These are phyloP conservation scores for Umbelopsis isabellina DNA, from an alignment of 192 early-diverging fungal species.

Conservation along the genomic window DNA sequence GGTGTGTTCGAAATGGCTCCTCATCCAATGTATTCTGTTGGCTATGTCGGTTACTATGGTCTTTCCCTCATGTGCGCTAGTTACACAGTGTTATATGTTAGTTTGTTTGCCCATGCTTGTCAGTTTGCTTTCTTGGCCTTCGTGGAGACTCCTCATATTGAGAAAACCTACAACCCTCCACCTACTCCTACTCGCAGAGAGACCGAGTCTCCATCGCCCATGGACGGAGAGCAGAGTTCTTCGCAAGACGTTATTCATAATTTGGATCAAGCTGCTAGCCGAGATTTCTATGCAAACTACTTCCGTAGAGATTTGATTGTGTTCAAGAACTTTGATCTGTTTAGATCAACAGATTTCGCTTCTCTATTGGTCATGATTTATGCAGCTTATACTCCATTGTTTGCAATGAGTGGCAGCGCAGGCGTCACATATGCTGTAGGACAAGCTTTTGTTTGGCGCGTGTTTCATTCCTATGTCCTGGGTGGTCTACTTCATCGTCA, in stretches of 20 bases:
- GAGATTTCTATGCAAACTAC: slow-evolving; percentile 69
- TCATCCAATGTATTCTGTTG: slow-evolving; percentile 99
- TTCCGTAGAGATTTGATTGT: slow-evolving; percentile 86
- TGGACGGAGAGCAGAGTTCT: slow-evolving; percentile 9
- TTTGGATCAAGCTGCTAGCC: slow-evolving; percentile 23
- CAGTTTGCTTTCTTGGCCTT: slow-evolving; percentile 89
- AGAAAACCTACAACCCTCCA: slow-evolving; percentile 64
- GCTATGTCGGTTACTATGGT: slow-evolving; percentile 96
- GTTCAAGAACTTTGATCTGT: slow-evolving; percentile 90
- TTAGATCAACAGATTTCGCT: slow-evolving; percentile 83
- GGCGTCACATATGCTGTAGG: slow-evolving; percentile 52
- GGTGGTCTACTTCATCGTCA: slow-evolving; percentile 82
- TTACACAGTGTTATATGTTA: slow-evolving; percentile 90
- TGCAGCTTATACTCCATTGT: slow-evolving; percentile 70
- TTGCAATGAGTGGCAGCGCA: slow-evolving; percentile 39
- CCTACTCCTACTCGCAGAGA: slow-evolving; percentile 28
- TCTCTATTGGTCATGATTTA: slow-evolving; percentile 77
- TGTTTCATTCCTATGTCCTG: slow-evolving; percentile 81
- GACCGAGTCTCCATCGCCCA: not conserved
- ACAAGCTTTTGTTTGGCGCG: slow-evolving; percentile 87
- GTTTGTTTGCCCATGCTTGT: slow-evolving; percentile 82
- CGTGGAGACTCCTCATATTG: slow-evolving; percentile 90
- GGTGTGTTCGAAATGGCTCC: slow-evolving; percentile 97
- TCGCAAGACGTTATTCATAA: slow-evolving; percentile 19
- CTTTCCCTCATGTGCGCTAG: slow-evolving; percentile 88